These are phyloP conservation scores for Backusella morwellensis DNA, from an alignment of 192 early-diverging fungal genomes.

Conservation along the genomic window DNA sequence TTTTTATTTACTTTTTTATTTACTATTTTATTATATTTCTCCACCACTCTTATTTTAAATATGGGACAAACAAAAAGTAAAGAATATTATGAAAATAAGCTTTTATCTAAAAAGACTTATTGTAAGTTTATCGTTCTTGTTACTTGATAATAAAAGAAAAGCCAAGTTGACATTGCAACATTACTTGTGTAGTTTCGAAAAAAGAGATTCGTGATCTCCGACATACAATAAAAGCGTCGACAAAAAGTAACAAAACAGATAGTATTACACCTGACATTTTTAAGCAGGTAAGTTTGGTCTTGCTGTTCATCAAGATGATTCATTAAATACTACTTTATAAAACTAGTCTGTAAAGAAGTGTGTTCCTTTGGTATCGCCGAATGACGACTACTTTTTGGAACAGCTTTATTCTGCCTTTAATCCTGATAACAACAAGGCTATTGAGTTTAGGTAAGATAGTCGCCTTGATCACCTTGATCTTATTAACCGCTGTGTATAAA, in stretches of 20 bases:
- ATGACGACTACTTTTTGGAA: slow-evolving; percentile 70
- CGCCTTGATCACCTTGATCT: not conserved
- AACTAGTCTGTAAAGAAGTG: slow-evolving; percentile 50
- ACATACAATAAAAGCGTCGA: slow-evolving; percentile 40
- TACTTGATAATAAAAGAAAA: not conserved
- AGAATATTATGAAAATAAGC: slow-evolving; percentile 42
- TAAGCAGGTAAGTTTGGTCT: slow-evolving; percentile 46
- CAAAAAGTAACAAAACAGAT: slow-evolving; percentile 23
- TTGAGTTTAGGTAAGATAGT: slow-evolving; percentile 41
- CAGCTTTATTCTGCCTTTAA: slow-evolving; percentile 77
- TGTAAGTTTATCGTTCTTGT: slow-evolving; percentile 29
- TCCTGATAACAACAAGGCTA: slow-evolving; percentile 57
- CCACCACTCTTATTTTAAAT: not conserved
- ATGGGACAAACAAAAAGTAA: slow-evolving; percentile 53
- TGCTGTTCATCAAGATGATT: no score
- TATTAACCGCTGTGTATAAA: not conserved
- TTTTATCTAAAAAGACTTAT: slow-evolving; percentile 46
- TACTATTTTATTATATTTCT: not conserved
- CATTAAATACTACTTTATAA: no score
- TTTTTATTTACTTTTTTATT: not conserved
- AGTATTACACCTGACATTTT: slow-evolving; percentile 67
- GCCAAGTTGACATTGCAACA: not conserved
- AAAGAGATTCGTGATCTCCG: slow-evolving; percentile 46
- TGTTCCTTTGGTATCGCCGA: slow-evolving; percentile 54
- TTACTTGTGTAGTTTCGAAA: slow-evolving; percentile 36